Conservation (phyloP, 2,329 filamentous ascomycete genomes). For the Cladosporium austrohemisphaericum region DNA sequence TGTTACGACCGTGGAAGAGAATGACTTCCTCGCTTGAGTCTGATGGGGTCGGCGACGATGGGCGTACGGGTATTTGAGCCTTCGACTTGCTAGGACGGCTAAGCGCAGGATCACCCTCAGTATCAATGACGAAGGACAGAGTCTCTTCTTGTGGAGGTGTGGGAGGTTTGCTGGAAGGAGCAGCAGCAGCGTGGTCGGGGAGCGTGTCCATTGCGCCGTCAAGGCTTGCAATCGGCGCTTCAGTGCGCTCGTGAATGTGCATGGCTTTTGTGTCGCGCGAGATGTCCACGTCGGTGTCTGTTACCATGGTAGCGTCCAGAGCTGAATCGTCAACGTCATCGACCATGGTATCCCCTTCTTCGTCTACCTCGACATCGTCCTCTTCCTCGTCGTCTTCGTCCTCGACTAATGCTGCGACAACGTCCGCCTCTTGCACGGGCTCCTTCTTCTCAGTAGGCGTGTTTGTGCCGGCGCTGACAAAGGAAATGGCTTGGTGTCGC, state of each 20-base stretch:
- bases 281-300: slow-evolving; percentile 30
- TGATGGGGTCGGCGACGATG: slow-evolving; percentile 42
- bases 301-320: slow-evolving; percentile 28
- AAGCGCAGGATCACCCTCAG: slow-evolving; percentile 30
- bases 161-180: slow-evolving; percentile 3
- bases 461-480: slow-evolving; percentile 57
- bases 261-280: slow-evolving; percentile 22
- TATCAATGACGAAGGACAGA: slow-evolving; percentile 32
- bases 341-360: slow-evolving; percentile 4
- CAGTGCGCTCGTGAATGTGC: slow-evolving; percentile 12
- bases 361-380: slow-evolving; percentile 20
- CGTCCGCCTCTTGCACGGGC: slow-evolving; percentile 21
- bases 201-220: slow-evolving; percentile 8
- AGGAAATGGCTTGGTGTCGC: slow-evolving; percentile 54
- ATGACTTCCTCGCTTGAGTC: slow-evolving; percentile 72
- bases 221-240: slow-evolving; percentile 4
- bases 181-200: background rate
- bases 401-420: slow-evolving; percentile 15
- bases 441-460: slow-evolving; percentile 31
- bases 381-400: slow-evolving; percentile 24
- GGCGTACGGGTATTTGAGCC: slow-evolving; percentile 24
- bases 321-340: slow-evolving; percentile 9
- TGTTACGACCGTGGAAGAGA: slow-evolving; percentile 57
- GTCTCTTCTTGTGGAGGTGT: slow-evolving; percentile 16
- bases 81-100: slow-evolving; percentile 17